Conservation (phyloP, 2,329 filamentous ascomycete genomes). For the Verticillium zaregamsianum region DNA sequence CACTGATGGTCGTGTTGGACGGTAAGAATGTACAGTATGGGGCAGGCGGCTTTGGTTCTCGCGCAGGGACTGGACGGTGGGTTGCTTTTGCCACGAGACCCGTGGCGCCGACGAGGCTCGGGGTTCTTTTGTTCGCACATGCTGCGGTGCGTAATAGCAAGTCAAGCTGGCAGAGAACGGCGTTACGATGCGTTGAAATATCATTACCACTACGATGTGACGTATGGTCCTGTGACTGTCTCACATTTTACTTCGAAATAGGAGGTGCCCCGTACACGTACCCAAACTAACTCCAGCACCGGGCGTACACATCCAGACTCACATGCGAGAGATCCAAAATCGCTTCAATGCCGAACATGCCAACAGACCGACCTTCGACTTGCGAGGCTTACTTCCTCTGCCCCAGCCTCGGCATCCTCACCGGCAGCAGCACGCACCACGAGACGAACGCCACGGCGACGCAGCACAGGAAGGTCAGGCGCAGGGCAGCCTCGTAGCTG, state of each 20-base stretch:
- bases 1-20: not conserved
- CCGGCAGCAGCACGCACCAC: conserved; percentile 41
- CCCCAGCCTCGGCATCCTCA: conserved; percentile 51
- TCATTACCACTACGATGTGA: too few relatives aligned
- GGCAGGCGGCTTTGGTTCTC: not conserved
- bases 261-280: too few relatives aligned
- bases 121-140: not conserved
- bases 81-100: too few relatives aligned
- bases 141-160: not conserved
- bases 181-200: not conserved
- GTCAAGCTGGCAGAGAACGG: not conserved
- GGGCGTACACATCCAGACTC: too few relatives aligned
- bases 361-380: not conserved
- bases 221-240: too few relatives aligned
- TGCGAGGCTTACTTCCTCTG: conserved; percentile 27
- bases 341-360: too few relatives aligned
- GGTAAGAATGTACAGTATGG: not conserved
- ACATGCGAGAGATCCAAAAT: too few relatives aligned
- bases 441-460: conserved; percentile 43
- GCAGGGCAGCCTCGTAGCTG: conserved; percentile 49
- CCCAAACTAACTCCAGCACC: too few relatives aligned
- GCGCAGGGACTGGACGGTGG: not conserved
- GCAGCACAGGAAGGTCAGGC: conserved; percentile 41
- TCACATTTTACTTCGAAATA: too few relatives aligned
- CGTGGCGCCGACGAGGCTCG: not conserved